phyloP scores from a whole-genome alignment of 345 rosid species.

The Diplotaxis tenuifolia region DNA sequence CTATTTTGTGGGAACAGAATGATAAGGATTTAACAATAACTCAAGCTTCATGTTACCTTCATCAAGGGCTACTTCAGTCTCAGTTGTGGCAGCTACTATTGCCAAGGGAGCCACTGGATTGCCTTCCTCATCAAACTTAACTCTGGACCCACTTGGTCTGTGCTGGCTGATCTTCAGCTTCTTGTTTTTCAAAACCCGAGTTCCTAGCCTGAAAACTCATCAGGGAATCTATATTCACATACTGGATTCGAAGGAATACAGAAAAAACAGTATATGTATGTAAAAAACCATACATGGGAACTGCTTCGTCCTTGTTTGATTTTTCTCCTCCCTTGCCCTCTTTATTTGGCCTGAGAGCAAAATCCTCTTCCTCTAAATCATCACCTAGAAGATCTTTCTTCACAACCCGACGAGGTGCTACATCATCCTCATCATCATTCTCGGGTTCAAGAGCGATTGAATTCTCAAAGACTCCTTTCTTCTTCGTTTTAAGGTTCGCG shows the following conservation, averaged over 20 bases:
- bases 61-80: slow-evolving; percentile 52
- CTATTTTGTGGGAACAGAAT: slow-evolving; percentile 3
- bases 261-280: neutral
- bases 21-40: neutral
- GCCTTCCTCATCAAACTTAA: slow-evolving; percentile 85
- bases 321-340: slow-evolving; percentile 40
- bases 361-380: slow-evolving; percentile 47
- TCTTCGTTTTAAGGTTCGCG: slow-evolving; percentile 49
- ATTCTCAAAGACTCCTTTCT: slow-evolving; percentile 37
- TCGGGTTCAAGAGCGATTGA: slow-evolving; percentile 39
- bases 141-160: slow-evolving; percentile 74
- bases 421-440: slow-evolving; percentile 29
- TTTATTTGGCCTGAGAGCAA: slow-evolving; percentile 40
- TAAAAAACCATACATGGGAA: slow-evolving; percentile 47
- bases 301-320: slow-evolving; percentile 36
- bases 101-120: slow-evolving; percentile 79
- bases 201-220: slow-evolving; percentile 54
- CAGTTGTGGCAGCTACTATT: slow-evolving; percentile 55
- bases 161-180: slow-evolving; percentile 81
- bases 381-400: slow-evolving; percentile 38
- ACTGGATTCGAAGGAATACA: neutral
- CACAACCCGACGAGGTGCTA: slow-evolving; percentile 19
- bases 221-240: slow-evolving; percentile 7
- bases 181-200: slow-evolving; percentile 73
- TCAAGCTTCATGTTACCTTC: slow-evolving; percentile 48